Conservation (phyloP, 169 alveolate genomes). For the Plasmodium coatneyi region DNA sequence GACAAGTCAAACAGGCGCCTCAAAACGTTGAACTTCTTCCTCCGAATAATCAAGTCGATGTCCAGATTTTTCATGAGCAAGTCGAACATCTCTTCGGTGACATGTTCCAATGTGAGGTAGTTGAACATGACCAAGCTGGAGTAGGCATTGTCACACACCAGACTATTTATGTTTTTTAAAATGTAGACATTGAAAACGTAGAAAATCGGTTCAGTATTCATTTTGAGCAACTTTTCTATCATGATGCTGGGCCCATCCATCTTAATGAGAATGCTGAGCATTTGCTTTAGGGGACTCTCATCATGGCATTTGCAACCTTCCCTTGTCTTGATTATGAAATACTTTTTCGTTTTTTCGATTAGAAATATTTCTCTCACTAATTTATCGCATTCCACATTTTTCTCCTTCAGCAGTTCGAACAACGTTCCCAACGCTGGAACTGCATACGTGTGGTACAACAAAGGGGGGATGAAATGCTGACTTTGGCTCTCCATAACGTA, state of each 20-base stretch:
- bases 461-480: constrained; percentile 57
- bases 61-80: constrained; percentile 31
- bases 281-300: constrained; percentile 60
- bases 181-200: constrained; percentile 52
- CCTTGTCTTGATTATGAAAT: constrained; percentile 18
- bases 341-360: constrained; percentile 57
- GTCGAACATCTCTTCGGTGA: constrained; percentile 74
- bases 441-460: constrained; percentile 47
- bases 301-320: background rate
- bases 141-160: constrained; percentile 53
- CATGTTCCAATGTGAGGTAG: constrained; percentile 37
- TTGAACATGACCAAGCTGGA: constrained; percentile 45
- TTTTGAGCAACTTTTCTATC: constrained; percentile 57
- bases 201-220: constrained; percentile 48
- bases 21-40: constrained; percentile 30
- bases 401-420: constrained; percentile 38
- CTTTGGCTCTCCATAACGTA: constrained; percentile 35
- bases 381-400: constrained; percentile 34
- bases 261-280: constrained; percentile 31
- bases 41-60: constrained; percentile 4
- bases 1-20: constrained; percentile 43
- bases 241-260: constrained; percentile 40
- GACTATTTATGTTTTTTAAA: constrained; percentile 30
- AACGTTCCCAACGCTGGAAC: constrained; percentile 50
- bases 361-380: constrained; percentile 41